Conservation (phyloP, 2,329 filamentous ascomycete genomes). For the Kalmusia sp. region DNA sequence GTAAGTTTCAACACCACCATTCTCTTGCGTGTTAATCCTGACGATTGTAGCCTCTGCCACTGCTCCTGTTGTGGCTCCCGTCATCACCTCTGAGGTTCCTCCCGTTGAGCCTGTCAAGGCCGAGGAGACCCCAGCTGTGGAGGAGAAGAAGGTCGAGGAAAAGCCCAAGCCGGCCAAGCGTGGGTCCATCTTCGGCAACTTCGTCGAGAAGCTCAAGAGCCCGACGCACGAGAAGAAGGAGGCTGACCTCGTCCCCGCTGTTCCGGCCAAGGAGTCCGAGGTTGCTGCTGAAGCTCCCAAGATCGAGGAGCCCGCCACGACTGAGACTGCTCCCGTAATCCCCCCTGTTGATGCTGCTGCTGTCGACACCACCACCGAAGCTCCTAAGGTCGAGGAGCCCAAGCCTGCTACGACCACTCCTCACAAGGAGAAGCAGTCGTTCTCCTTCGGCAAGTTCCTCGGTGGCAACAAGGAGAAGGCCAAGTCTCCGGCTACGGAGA, state of each 20-base stretch:
- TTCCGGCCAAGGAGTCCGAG: constrained; percentile 56
- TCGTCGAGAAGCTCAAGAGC: constrained; percentile 66
- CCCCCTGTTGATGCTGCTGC: constrained; percentile 15
- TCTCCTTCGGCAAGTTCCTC: constrained; percentile 62
- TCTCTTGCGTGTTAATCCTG: constrained; percentile 6
- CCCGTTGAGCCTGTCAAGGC: constrained; percentile 54
- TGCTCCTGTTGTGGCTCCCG: constrained; percentile 9
- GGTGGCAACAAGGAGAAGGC: constrained; percentile 58
- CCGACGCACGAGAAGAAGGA: constrained; percentile 71
- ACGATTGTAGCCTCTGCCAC: constrained; percentile 22
- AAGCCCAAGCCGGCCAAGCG: constrained; percentile 77
- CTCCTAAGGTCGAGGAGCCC: constrained; percentile 31
- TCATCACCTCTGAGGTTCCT: constrained; percentile 22
- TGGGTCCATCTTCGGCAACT: constrained; percentile 80
- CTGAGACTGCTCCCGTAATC: constrained; percentile 50
- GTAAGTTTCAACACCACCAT: constrained; percentile 24
- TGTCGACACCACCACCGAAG: constrained; percentile 24
- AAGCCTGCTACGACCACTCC: constrained; percentile 51
- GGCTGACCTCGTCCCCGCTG: constrained; percentile 63
- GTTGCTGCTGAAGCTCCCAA: constrained; percentile 44
- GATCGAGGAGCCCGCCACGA: constrained; percentile 45
- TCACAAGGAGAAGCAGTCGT: constrained; percentile 54
- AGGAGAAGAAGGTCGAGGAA: constrained; percentile 55
- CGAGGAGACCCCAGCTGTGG: constrained; percentile 51
- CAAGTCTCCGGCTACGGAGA: constrained; percentile 49